Base-by-base conservation (phyloP, 495 filamentous ascomycete genomes). In the Hypoxylon perforatum region DNA sequence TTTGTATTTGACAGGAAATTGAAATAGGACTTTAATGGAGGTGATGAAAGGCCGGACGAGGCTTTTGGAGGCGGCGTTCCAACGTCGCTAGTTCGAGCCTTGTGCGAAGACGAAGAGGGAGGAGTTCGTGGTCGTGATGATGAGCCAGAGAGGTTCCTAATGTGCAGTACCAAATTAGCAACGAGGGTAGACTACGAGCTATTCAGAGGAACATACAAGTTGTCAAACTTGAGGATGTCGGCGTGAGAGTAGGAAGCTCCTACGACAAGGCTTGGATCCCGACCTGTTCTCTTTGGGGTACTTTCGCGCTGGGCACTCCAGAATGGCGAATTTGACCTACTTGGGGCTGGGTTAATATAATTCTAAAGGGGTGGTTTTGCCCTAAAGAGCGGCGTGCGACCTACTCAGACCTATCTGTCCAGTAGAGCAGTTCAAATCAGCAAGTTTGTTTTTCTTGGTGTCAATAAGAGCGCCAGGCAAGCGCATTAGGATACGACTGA, bases 221-320 rank as follows among this genome's bases (percentile, higher is more conserved):
- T 85, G 75, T 93, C 93, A 63, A 91, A 90, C 77, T 94, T 95
- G 60, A 97, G 82, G 69, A 97, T 92, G 78, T 96, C 93, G 30
- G 93, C 91, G 78, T 99, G 96, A 36, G 95, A 98, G 76, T 99
- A 99, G 45, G 94, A 90, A 53, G 95, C 95, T 55, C 95, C 95
- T 42, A 97, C 89, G n/a, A 99, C 91, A 35, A 92, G 86, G 59
- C 84, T 89, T 22, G 86, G 79, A 54, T 94, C 91, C 74, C 86
- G 81, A 39, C 80, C 76, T 72, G 84, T 89, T 66, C 77, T 81
- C 49, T 80, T 77, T 12, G 82, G 76, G 45, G 84, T 80, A 58
- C 76, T 74, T 59, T 86, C 82, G 64, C 77, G 77, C 42, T 77
- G 77, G 57, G 85, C 86, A 64, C 90, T 88, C 95, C 95, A 99